These are phyloP conservation scores for Lactifluus volemus DNA, from an alignment of 768 basidiomycete species.

Conservation along the genomic window DNA sequence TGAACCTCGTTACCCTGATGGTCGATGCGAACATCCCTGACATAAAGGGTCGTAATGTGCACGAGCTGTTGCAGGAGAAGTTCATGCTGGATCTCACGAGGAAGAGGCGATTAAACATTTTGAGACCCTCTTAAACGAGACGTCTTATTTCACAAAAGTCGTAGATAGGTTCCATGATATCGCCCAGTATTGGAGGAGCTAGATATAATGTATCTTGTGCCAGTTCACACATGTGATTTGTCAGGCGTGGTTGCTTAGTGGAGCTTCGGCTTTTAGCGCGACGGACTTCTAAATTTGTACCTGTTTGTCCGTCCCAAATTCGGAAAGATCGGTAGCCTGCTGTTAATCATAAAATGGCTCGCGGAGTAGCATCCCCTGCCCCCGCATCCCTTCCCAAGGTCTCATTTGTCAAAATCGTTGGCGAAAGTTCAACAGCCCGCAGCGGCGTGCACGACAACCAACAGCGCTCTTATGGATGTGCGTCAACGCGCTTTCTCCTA, in stretches of 20 bases:
- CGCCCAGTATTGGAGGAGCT: slow-evolving; percentile 85
- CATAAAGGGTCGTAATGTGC: slow-evolving; percentile 84
- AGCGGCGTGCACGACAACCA: slow-evolving; percentile 56
- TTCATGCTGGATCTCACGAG: slow-evolving; percentile 92
- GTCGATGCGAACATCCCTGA: slow-evolving; percentile 96
- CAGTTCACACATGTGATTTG: too few species aligned
- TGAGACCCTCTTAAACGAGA: slow-evolving; percentile 88
- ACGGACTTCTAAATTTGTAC: background rate
- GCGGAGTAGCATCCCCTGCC: slow-evolving; percentile 31
- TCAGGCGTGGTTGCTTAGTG: too few species aligned
- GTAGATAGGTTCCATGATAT: slow-evolving; percentile 90
- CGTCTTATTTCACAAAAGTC: slow-evolving; percentile 86
- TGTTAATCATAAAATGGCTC: slow-evolving; percentile 27
- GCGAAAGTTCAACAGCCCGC: slow-evolving; percentile 34
- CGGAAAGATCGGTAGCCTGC: background rate
- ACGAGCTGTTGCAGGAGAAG: slow-evolving; percentile 91
- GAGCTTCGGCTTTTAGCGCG: too few species aligned
- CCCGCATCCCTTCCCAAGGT: slow-evolving; percentile 23
- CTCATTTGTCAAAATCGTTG: slow-evolving; percentile 6
- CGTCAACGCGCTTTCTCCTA: slow-evolving; percentile 24
- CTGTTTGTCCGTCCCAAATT: background rate
- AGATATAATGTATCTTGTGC: slow-evolving; percentile 1
- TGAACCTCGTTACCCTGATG: slow-evolving; percentile 96
- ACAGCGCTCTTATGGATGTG: slow-evolving; percentile 32
- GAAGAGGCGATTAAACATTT: slow-evolving; percentile 98